Conservation (phyloP, 129 eudicot genomes). For the Flaveria ramosissima region DNA sequence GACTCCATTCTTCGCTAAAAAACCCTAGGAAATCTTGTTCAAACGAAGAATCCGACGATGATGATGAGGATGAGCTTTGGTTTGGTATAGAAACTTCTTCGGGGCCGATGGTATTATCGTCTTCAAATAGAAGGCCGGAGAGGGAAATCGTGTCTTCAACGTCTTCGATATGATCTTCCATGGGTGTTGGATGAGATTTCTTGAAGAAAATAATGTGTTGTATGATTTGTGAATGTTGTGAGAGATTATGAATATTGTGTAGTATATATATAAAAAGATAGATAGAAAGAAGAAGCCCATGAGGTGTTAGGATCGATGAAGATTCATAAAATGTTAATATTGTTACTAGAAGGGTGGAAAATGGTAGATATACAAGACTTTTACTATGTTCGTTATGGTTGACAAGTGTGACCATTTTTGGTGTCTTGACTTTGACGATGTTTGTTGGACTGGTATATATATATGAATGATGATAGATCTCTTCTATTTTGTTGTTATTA, state of each 20-base stretch:
- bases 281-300: background rate
- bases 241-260: conserved; percentile 10
- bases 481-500: conserved; percentile 4
- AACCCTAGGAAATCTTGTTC: conserved; percentile 40
- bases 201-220: conserved; percentile 1
- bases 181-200: background rate
- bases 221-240: conserved; percentile 16
- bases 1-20: conserved; percentile 37
- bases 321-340: conserved; percentile 1
- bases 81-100: conserved; percentile 1
- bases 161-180: conserved; percentile 18
- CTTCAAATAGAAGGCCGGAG: conserved; percentile 21
- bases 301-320: conserved; percentile 10
- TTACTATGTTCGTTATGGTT: background rate
- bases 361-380: conserved; percentile 9
- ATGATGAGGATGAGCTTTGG: conserved; percentile 13
- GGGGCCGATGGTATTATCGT: background rate
- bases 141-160: conserved; percentile 31
- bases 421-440: conserved; percentile 6
- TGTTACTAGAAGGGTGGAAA: conserved; percentile 4
- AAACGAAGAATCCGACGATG: conserved; percentile 12
- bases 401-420: background rate
- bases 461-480: background rate
- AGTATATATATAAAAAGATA: background rate
- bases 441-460: background rate